phyloP scores from a whole-genome alignment of 176 grass and related monocot genomes.

The Zea mays region DNA sequence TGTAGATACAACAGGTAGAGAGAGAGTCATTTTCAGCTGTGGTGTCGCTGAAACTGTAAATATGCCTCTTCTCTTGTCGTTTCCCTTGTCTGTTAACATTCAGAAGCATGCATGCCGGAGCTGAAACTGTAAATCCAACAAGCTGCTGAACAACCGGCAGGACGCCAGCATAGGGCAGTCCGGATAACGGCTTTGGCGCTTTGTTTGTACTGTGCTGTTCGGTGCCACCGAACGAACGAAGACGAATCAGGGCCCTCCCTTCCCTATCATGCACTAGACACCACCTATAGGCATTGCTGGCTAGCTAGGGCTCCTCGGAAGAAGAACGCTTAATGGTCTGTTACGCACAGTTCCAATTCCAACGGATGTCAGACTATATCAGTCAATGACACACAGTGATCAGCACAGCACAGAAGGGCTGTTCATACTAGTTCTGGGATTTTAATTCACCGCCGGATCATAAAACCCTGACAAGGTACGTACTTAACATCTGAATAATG shows the following conservation, averaged over 20 bases:
- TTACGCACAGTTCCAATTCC: not conserved
- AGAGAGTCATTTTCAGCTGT: no score
- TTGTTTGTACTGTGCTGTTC: conserved; percentile 35
- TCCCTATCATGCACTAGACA: not conserved
- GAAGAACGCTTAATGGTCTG: not conserved
- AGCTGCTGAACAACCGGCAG: not conserved
- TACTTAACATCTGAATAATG: not conserved
- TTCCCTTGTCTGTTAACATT: not conserved
- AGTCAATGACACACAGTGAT: not conserved
- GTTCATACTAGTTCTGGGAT: not conserved
- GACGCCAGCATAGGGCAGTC: conserved; percentile 28
- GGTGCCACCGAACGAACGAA: conserved; percentile 12
- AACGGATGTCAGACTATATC: not conserved
- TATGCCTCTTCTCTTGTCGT: not conserved
- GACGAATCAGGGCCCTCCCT: not conserved
- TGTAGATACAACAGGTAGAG: no score
- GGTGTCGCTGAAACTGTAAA: no score
- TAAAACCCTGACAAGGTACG: not conserved
- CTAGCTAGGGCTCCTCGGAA: not conserved
- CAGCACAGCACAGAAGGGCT: not conserved
- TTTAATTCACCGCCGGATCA: no score
- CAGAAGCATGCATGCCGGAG: not conserved
- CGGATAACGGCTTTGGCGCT: conserved; percentile 31
- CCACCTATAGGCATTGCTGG: not conserved
- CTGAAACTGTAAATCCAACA: conserved; percentile 8